These are phyloP conservation scores for Chlorella sp. DNA, from an alignment of 139 green algal genomes.

Conservation along the genomic window DNA sequence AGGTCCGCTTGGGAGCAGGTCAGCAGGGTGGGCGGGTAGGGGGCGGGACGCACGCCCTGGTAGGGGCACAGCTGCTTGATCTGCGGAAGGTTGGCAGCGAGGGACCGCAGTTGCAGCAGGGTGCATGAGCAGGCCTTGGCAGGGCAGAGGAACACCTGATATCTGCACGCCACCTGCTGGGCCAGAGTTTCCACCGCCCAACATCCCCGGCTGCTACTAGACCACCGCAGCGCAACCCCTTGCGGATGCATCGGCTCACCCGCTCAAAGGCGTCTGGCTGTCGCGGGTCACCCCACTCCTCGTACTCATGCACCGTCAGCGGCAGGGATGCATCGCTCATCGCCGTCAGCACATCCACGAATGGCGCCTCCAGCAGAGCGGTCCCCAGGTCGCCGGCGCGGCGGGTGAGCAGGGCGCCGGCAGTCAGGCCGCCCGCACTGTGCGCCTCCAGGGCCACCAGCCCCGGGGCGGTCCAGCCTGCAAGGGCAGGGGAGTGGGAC, in stretches of 20 bases:
- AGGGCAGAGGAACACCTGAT: no score
- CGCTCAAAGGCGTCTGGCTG: neutral
- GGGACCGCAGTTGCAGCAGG: neutral
- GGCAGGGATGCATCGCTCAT: conserved; percentile 76
- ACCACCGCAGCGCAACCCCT: no score
- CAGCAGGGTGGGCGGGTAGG: conserved; percentile 34
- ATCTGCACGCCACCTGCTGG: no score
- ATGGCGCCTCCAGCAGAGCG: conserved; percentile 78
- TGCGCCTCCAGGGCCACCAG: conserved; percentile 45
- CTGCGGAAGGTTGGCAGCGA: conserved; percentile 3
- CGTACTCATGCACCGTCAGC: conserved; percentile 84
- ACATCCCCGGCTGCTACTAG: no score
- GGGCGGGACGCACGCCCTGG: conserved; percentile 6
- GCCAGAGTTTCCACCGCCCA: no score
- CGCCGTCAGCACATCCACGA: conserved; percentile 83
- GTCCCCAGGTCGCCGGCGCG: conserved; percentile 14
- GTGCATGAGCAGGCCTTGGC: neutral
- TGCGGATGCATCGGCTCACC: neutral
- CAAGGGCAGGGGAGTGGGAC: neutral
- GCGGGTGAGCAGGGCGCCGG: conserved; percentile 40
- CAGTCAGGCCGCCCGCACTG: conserved; percentile 55
- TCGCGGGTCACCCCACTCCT: conserved; percentile 58
- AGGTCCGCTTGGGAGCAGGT: no score
- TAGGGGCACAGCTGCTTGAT: conserved; percentile 17
- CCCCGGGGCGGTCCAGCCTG: conserved; percentile 32